phyloP scores from a whole-genome alignment of 1,139 yeast genomes.

The Geotrichum bryndzae region DNA sequence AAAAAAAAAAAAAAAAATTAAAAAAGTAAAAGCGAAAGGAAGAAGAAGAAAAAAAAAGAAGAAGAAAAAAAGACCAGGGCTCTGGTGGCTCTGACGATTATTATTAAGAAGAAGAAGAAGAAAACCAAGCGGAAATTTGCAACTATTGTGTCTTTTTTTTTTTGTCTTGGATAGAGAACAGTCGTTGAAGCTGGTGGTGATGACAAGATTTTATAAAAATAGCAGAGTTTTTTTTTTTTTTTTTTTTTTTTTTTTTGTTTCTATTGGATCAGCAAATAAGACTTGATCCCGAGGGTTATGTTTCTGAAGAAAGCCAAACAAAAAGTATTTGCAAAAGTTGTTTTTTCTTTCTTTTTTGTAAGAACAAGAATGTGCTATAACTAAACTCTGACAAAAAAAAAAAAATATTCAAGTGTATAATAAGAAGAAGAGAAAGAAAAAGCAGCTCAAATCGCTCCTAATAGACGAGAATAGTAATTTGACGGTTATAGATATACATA shows the following conservation, averaged over 20 bases:
- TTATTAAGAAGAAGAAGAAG: neutral
- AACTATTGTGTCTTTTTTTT: too few species aligned
- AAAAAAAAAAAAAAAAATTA: neutral
- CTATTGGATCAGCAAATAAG: neutral
- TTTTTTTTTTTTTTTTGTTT: neutral
- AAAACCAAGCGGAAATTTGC: neutral
- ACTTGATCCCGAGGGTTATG: too few species aligned
- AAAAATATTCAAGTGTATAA: neutral
- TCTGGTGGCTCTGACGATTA: neutral
- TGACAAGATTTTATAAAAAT: neutral
- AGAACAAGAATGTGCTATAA: too few species aligned
- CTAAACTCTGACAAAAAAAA: neutral
- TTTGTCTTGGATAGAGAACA: neutral
- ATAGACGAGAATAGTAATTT: neutral
- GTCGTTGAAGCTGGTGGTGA: neutral
- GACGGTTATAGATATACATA: neutral
- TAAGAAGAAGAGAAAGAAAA: neutral
- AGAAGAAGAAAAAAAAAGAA: too few species aligned
- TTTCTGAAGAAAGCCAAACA: too few species aligned
- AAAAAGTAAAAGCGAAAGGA: too few species aligned
- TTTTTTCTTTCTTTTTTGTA: too few species aligned
- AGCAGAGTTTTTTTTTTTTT: too few species aligned
- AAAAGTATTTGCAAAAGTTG: too few species aligned
- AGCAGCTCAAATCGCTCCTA: neutral
- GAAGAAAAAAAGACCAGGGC: neutral